A percentile compares a stretch with the other conserved stretches of the same genome.
Conservation (phyloP, 495 filamentous ascomycete genomes). For the Chaetomium tenue region DNA sequence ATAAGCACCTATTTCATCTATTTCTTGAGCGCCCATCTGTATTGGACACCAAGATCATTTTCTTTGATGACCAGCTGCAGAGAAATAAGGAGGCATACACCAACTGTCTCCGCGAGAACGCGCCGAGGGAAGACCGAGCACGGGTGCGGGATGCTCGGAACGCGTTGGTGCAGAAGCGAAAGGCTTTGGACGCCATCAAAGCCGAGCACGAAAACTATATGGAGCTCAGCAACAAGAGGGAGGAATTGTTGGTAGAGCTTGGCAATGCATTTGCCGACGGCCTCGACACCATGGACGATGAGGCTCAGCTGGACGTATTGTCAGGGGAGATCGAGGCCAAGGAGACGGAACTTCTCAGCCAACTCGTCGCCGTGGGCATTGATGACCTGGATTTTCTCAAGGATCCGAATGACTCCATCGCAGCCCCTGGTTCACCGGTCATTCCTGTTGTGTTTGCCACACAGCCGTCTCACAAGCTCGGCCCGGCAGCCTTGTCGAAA, state of each 20-base stretch:
- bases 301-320: conserved; percentile 39
- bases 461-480: conserved; percentile 19
- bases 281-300: conserved; percentile 41
- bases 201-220: conserved; percentile 33
- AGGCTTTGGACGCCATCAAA: conserved; percentile 34
- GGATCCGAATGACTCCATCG: conserved; percentile 27
- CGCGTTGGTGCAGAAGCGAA: conserved; percentile 34
- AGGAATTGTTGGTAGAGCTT: conserved; percentile 39
- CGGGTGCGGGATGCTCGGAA: conserved; percentile 40
- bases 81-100: conserved; percentile 39
- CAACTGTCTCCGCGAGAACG: conserved; percentile 33
- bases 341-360: conserved; percentile 31
- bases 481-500: conserved; percentile 19
- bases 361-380: conserved; percentile 39
- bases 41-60: conserved; percentile 33
- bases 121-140: conserved; percentile 35
- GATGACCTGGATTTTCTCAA: conserved; percentile 39
- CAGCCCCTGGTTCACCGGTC: conserved; percentile 23
- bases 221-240: conserved; percentile 34
- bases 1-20: conserved; percentile 34
- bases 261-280: conserved; percentile 40
- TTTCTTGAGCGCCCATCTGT: conserved; percentile 35
- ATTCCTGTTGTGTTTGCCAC: conserved; percentile 30
- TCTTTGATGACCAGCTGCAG: conserved; percentile 31
- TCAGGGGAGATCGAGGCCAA: conserved; percentile 33